These are phyloP conservation scores for Golubevia sp. DNA, from an alignment of 1,284 basidiomycete genomes.

Conservation along the genomic window DNA sequence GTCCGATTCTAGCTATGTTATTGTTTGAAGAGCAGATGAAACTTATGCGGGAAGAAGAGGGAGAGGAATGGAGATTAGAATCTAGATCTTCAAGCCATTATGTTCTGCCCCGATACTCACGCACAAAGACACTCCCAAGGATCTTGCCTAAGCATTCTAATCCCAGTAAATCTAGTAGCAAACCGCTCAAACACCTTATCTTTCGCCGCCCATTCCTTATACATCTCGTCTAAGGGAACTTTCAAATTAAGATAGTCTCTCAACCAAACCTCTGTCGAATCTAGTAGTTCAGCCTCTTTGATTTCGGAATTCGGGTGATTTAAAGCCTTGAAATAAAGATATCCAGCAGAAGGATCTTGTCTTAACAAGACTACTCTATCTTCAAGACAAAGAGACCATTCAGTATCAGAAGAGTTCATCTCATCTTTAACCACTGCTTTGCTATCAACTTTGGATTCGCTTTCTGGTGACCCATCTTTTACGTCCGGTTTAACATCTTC, in stretches of 20 bases:
- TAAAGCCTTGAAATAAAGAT: constrained; percentile 43
- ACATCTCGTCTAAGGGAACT: constrained; percentile 75
- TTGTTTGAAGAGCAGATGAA: constrained; percentile 99
- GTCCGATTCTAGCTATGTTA: constrained; percentile 68
- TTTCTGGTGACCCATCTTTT: not conserved
- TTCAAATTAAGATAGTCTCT: constrained; percentile 88
- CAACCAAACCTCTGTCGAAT: constrained; percentile 76
- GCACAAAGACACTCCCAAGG: constrained; percentile 72
- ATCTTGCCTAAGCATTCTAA: constrained; percentile 82
- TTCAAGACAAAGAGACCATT: constrained; percentile 53
- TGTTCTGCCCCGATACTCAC: too few species aligned
- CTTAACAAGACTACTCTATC: constrained; percentile 54
- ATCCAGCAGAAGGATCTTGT: constrained; percentile 40
- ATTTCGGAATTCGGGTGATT: not conserved
- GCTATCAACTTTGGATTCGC: too few species aligned
- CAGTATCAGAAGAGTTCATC: constrained; percentile 24
- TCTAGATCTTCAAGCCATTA: too few species aligned
- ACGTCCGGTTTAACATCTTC: not conserved
- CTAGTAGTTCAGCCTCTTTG: constrained; percentile 27
- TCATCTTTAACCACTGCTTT: not conserved
- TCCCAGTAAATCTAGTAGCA: constrained; percentile 67
- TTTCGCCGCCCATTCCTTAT: constrained; percentile 73
- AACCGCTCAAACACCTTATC: constrained; percentile 78
- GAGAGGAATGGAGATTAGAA: constrained; percentile 58
- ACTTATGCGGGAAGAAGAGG: constrained; percentile 63